Evolutionary conservation across 176 grass and related monocot species (phyloP).

Genomic region (Elymus sibiricus): DNA sequence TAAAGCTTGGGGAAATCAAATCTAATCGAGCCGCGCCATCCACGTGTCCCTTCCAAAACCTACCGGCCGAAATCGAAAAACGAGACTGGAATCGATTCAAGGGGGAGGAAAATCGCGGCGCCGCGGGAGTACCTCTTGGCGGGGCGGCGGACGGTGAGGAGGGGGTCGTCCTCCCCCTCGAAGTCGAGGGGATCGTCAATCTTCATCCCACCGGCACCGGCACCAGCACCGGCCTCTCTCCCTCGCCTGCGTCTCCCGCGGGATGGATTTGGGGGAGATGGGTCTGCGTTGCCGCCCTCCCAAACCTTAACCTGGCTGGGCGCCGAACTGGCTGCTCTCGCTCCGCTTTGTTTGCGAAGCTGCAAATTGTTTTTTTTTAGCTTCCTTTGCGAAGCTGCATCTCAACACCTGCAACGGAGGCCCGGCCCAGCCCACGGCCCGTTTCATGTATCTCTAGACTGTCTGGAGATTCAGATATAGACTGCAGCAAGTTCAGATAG

Average conservation of each 20-base stretch:
- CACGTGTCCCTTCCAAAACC: too few species aligned
- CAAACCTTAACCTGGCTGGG: not conserved
- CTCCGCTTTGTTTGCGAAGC: not conserved
- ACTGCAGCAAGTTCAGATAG: not conserved
- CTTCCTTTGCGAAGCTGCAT: too few species aligned
- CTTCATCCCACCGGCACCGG: not conserved
- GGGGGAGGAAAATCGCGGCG: not conserved
- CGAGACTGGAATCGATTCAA: not conserved
- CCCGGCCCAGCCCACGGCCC: not conserved
- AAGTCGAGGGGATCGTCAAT: slow-evolving; percentile 79
- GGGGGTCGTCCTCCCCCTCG: slow-evolving; percentile 69
- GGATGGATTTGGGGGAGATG: not conserved
- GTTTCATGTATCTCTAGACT: not conserved
- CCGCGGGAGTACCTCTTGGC: slow-evolving; percentile 50
- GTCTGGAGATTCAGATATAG: too few species aligned
- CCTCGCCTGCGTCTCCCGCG: not conserved
- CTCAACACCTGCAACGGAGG: not conserved
- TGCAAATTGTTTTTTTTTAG: not conserved
- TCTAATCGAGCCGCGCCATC: not conserved
- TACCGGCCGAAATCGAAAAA: not conserved
- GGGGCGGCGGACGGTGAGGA: slow-evolving; percentile 30
- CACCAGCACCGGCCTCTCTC: not conserved
- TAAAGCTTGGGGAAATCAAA: not conserved
- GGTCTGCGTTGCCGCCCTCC: not conserved
- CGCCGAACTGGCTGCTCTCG: not conserved